Conservation (phyloP, 306 rosid genomes). For the Amphicarpaea edgeworthii region DNA sequence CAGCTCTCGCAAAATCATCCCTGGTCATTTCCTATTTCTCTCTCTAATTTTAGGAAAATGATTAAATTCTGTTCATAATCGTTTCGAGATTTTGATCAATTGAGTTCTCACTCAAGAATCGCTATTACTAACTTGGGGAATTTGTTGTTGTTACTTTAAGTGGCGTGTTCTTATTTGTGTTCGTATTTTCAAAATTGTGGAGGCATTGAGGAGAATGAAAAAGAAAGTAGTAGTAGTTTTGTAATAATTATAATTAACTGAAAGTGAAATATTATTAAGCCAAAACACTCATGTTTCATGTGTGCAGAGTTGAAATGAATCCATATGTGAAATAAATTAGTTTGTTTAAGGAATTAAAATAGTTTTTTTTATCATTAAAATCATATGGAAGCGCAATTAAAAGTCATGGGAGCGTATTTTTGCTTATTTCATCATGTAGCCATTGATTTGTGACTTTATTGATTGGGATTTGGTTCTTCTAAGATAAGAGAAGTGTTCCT, state of each 20-base stretch:
- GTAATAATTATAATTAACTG: background rate
- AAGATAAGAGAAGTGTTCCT: background rate
- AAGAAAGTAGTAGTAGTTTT: background rate
- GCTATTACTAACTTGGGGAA: background rate
- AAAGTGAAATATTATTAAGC: background rate
- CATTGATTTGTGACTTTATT: slow-evolving; percentile 1
- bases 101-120: background rate
- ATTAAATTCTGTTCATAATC: background rate
- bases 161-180: background rate
- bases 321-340: background rate
- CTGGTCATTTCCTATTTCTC: slow-evolving; percentile 57
- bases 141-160: background rate
- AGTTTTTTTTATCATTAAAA: too few species aligned
- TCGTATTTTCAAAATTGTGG: background rate
- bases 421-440: background rate
- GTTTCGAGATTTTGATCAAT: background rate
- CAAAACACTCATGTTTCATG: background rate
- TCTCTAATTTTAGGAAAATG: background rate
- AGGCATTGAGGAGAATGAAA: background rate
- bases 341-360: too few species aligned
- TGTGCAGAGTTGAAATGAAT: slow-evolving; percentile 15
- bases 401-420: too few species aligned
- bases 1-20: slow-evolving; percentile 58
- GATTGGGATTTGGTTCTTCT: background rate
- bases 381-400: too few species aligned